Base-by-base conservation (phyloP, 345 rosid genomes). In the Dipteronia sinensis region DNA sequence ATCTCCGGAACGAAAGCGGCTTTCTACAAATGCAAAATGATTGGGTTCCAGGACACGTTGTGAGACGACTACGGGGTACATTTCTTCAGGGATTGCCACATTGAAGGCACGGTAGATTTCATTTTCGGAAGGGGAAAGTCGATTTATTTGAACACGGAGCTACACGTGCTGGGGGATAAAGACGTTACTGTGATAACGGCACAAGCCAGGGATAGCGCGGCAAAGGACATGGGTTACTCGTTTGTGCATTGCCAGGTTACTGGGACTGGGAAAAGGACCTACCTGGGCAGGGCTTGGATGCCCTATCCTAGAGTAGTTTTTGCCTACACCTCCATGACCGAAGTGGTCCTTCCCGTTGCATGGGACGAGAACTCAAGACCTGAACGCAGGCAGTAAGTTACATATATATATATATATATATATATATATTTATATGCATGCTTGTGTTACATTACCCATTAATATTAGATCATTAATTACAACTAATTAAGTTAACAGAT, bases 71-170 rank as follows among this genome's bases (percentile, higher is more conserved):
- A 25, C 16, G 98, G 98, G 66, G 49, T 75, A 71, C 94, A 91
- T 81, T 90, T 92, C 80, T 92, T 86, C 78, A 92, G 87, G 81
- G 89, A 91, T 25, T 90, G 98, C 66, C 81, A 84, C 78, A 83
- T 94, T 27, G 87, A 85, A 82, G 98, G 98, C 83, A 92, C 93
- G 1, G 87, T 91, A 23, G 98, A 91, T 83, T 92, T 87, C 87
- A 90, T 94, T 79, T 94, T 91, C 6, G 94, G 96, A 79, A 82
- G 84, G 12, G 94, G 93, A 16, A 90, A 82, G 59, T 89, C 95
- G 27, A 34, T 89, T 29, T 92, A 88, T 81, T 51, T 94, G 83
- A 74, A 69, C 23, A 78, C 90, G 1, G 67, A 80, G 20, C 6
- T 90, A 59, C 78, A 82, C 27, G 90, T 83, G 34, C 51, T 86